phyloP scores from a whole-genome alignment of 2,329 filamentous ascomycete species.

The Colletotrichum nymphaeae region DNA sequence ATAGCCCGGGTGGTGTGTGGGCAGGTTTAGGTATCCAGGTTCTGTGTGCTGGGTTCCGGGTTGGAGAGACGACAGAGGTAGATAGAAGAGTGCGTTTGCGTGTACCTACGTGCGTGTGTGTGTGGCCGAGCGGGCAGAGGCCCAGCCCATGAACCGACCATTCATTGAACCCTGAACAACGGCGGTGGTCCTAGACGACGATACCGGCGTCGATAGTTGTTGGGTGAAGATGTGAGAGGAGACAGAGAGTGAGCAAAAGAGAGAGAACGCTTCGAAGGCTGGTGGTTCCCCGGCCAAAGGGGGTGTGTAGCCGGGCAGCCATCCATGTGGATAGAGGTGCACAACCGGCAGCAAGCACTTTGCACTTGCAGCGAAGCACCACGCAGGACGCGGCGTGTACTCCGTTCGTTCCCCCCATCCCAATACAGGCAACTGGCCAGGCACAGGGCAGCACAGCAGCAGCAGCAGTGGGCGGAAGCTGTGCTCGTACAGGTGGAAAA shows the following conservation, averaged over 20 bases:
- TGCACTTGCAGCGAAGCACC: slow-evolving; percentile 30
- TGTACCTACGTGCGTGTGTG: neutral
- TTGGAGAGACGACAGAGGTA: neutral
- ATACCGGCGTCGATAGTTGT: slow-evolving; percentile 5
- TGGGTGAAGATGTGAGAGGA: neutral
- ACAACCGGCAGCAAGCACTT: slow-evolving; percentile 26
- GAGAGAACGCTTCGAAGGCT: neutral
- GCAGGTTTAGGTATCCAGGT: neutral
- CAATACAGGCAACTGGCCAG: slow-evolving; percentile 26
- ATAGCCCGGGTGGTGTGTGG: slow-evolving; percentile 29
- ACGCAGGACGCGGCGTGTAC: slow-evolving; percentile 11
- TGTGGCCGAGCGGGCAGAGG: slow-evolving; percentile 22
- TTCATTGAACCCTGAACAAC: neutral
- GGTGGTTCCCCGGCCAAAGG: slow-evolving; percentile 24
- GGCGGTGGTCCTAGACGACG: neutral
- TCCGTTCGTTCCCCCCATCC: no score
- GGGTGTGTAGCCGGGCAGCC: slow-evolving; percentile 16
- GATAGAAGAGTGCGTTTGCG: neutral
- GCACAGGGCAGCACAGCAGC: slow-evolving; percentile 29
- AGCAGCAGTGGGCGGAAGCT: slow-evolving; percentile 21
- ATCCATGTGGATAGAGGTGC: slow-evolving; percentile 27
- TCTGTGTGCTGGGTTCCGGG: neutral
- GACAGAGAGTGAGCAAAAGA: no score
- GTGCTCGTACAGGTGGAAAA: neutral
- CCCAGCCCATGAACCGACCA: slow-evolving; percentile 12